Evolutionary conservation across 129 eudicot species (phyloP).

Genomic region (Calendula officinalis): DNA sequence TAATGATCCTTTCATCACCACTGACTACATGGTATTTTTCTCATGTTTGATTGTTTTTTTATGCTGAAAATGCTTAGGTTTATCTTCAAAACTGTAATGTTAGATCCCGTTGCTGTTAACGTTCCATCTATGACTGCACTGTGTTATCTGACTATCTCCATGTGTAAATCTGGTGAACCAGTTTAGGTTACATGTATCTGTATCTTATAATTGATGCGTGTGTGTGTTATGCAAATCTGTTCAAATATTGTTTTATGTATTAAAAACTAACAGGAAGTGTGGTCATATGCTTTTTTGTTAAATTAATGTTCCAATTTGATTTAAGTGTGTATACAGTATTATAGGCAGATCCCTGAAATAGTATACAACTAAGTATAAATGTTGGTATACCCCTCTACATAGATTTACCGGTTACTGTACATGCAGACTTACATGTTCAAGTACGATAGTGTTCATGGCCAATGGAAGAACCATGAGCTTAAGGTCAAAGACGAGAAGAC

Average conservation of each 20-base stretch:
- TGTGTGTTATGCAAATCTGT: background rate
- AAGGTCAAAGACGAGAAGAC: constrained; percentile 73
- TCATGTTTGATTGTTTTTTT: background rate
- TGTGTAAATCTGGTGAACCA: background rate
- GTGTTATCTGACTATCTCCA: constrained; percentile 9
- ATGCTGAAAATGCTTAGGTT: constrained; percentile 9
- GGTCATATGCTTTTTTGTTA: background rate
- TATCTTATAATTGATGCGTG: background rate
- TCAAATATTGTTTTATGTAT: background rate
- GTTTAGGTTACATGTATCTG: background rate
- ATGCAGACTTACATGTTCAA: constrained; percentile 74
- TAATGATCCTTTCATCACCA: constrained; percentile 85
- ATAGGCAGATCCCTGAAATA: background rate
- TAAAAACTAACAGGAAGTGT: background rate
- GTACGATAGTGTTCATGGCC: constrained; percentile 76
- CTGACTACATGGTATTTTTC: constrained; percentile 70
- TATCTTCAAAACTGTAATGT: background rate
- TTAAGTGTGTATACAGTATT: constrained; percentile 2
- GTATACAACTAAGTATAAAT: background rate
- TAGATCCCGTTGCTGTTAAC: constrained; percentile 43
- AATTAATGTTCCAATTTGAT: background rate
- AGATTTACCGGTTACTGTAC: constrained; percentile 7
- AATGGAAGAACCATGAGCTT: constrained; percentile 71
- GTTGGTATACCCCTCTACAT: background rate
- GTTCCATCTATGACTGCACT: constrained; percentile 47